Evolutionary conservation across 2,329 filamentous ascomycete genomes (phyloP).

Genomic region (Aspergillus tubingensis): DNA sequence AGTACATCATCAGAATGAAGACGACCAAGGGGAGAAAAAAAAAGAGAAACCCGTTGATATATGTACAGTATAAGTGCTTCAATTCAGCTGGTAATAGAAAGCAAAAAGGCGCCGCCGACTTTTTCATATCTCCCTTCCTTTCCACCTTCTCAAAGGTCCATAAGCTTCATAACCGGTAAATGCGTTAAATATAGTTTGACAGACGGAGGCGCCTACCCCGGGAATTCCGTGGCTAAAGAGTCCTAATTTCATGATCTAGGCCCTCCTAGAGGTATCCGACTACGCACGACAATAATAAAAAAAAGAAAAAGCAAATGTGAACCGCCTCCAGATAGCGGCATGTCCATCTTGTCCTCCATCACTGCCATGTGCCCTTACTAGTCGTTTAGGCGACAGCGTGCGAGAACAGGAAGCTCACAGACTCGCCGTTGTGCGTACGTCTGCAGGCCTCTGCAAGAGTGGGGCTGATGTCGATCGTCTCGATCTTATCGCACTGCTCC

Average conservation of each 20-base stretch:
- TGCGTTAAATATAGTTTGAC: conserved; percentile 1
- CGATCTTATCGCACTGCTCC: conserved; percentile 73
- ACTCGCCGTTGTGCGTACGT: conserved; percentile 55
- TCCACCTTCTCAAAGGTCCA: conserved; percentile 13
- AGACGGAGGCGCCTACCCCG: neutral
- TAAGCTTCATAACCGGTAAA: conserved; percentile 16
- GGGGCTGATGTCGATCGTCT: conserved; percentile 88
- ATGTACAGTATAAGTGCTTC: conserved; percentile 13
- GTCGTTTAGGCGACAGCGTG: conserved; percentile 44
- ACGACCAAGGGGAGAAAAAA: neutral
- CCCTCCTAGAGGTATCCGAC: neutral
- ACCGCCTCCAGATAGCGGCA: neutral
- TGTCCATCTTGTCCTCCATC: neutral
- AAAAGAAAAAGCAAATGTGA: neutral
- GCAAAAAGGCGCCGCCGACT: conserved; percentile 10
- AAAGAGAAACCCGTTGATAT: conserved; percentile 1
- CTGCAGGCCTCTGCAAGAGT: conserved; percentile 60
- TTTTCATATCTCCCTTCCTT: conserved; percentile 9
- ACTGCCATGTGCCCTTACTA: neutral
- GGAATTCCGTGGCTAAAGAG: neutral
- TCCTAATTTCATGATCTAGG: neutral
- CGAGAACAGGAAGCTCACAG: conserved; percentile 54
- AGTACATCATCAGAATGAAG: neutral
- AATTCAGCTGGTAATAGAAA: conserved; percentile 5
- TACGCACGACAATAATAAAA: neutral